Percentiles rank a stretch among this genome's conserved stretches.
phyloP scores from a whole-genome alignment of 2,329 filamentous ascomycete genomes.

The Venturia aucupariae region DNA sequence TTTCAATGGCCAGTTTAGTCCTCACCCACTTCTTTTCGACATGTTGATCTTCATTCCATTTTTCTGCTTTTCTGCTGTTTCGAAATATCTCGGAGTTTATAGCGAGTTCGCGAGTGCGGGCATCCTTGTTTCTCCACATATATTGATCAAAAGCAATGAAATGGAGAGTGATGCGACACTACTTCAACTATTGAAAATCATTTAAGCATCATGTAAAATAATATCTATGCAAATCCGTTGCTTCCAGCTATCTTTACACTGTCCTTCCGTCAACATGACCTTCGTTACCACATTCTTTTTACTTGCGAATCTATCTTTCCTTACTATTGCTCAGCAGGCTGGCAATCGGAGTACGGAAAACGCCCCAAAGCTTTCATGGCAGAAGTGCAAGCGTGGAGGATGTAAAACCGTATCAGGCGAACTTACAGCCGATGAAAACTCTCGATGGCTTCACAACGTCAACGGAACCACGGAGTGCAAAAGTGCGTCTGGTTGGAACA shows the following conservation, averaged over 20 bases:
- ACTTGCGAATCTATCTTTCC: constrained; percentile 25
- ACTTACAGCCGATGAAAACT: constrained; percentile 39
- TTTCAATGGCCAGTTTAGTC: too few species aligned
- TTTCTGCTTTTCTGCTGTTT: neutral
- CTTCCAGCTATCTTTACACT: neutral
- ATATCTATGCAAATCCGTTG: neutral
- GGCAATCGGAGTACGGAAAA: constrained; percentile 32
- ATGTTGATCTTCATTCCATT: neutral
- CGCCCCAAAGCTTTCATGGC: constrained; percentile 32
- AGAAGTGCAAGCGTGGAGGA: constrained; percentile 31
- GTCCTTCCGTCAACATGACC: neutral
- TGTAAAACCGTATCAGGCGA: constrained; percentile 29
- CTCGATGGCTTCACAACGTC: constrained; percentile 40
- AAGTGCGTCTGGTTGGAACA: constrained; percentile 33
- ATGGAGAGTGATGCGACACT: neutral
- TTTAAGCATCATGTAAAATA: neutral
- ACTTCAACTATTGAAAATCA: neutral
- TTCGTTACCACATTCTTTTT: constrained; percentile 3
- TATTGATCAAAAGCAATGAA: neutral
- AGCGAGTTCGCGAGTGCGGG: neutral
- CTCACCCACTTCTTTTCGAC: too few species aligned
- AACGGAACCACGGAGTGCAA: constrained; percentile 39
- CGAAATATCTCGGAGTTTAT: neutral
- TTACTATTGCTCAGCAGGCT: constrained; percentile 33
- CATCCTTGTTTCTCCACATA: neutral